Evolutionary conservation across 192 early-diverging fungal genomes (phyloP), one percentile per base, ranked within the genome.

Genomic region (Backusella tuberculispora): DNA sequence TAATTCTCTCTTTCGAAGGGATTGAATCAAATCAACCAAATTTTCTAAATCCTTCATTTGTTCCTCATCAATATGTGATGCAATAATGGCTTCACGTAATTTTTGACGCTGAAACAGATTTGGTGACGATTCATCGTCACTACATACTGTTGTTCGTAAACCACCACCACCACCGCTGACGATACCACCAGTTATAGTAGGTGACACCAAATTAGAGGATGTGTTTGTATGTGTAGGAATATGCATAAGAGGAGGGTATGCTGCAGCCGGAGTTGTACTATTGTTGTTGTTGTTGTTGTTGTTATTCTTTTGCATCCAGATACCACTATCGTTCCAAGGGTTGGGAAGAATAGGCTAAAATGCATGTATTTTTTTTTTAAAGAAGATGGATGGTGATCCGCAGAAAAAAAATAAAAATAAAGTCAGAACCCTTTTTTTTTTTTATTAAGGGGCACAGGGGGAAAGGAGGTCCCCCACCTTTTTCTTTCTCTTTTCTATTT

Each of bases 1-100:
- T 1, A 73, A 19, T 10, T 81, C 80, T 26, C 71, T 75, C 5
- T 42, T 43, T 26, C 21, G 69, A 4, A 81, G 60, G 14, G 76
- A 66, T 65, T 78, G 53, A 3, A 81, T 46, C 29, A 81, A 40
- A 8, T 81, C 80, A 24, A 81, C 73, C 21, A 78, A 72, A 41
- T 75, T 69, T 5, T 72, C 74, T 37, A 47, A 10, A 26, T 80
- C 66, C 2, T 26, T 71, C 24, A 44, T 69, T 14, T 50, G 48
- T 46, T 45, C 46, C 38, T 43, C 71, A 34, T 8, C 72, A 73
- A 41, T 70, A 37, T 68, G 71, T 66, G 9, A 69, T 29, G 13
- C 63, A 12, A 26, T 37, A 38, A 79, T 72, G 6, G 67, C 80
- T 21, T 82, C 75, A 19, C 47, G 29, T 29, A 82, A 74, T 38